Evolutionary conservation across 1,139 yeast species (phyloP), one percentile per base, ranked within the genome.

Genomic region (Saccharomyces uvarum): DNA sequence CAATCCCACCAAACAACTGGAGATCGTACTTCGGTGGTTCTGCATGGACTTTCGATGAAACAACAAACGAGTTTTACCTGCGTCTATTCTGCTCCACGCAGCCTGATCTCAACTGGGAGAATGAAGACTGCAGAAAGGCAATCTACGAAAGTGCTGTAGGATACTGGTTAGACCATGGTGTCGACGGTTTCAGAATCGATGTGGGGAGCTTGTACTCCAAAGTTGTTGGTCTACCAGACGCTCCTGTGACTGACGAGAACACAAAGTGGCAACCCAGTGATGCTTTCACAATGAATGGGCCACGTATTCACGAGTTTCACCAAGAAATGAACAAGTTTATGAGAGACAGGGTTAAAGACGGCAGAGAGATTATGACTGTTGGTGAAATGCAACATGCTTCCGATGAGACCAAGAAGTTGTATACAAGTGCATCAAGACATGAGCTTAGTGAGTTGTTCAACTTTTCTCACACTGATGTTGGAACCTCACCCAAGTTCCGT

Each of bases 51-150:
- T 79, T 72, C 61, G 84, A 81, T 63, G 82, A 78, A 57, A 44
- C 54, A 3, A 78, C 83, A 7, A 74, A 70, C 41, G 83, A 81
- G 65, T 81, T 79, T 70, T 81, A 79, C 65, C 71, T 81, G 59
- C 77, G 75, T 54, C 69, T 80, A 50, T 80, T 80, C 64, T 82
- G 83, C 31, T 67, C 64, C 51, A 66, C 76, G 32, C 84, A 80
- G 66, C 84, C 84, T 16, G 85, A 80, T 61, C 71, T 80, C 62
- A 81, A 80, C 65, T 81, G 84, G 84, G 84, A 80, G 62, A 79
- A 76, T 61, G 77, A 74, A 59, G 79, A 71, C 52, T 71, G 76
- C 47, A 71, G 84, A 66, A 64, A 75, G 13, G 83, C 81, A 29
- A 76, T 81, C 55, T 77, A 79, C 63, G 70, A 77, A 48, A 68